Base-by-base conservation (phyloP, 768 basidiomycete genomes). In the Lentinula sp. region DNA sequence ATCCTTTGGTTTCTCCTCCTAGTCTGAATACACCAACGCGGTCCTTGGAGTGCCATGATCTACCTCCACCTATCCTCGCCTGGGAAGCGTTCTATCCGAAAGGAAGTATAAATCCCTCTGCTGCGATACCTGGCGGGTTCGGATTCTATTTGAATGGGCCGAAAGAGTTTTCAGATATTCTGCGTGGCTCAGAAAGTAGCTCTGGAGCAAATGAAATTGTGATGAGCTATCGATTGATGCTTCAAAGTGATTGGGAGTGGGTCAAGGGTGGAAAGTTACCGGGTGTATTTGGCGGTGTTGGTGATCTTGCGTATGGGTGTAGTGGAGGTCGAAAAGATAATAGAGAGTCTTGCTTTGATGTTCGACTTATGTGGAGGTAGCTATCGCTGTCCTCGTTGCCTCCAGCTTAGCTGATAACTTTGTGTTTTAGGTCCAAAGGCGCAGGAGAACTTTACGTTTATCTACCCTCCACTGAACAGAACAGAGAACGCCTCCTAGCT, bases 221-320 rank as follows among this genome's bases (percentile, higher is more conserved):
- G 0, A 75, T 88, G 67, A 80, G 84, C 61, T 92, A 91, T 67
- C 80, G 84, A 2, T 78, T 89, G 69, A 84, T 84, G 80, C 80
- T 91, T 52, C 71, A 84, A 61, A 68, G 74, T 0, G 85, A 76
- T 1, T 91, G 86, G 80, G 79, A 83, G 40, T 91, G 84, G 80
- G 77, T 74, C n/a, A 85, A 85, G 65, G 89, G 89, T 32, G 89
- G 89, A 1, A 92, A 92, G 67, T 74, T 91, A 15, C 88, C 89
- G 35, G 89, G 89, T 10, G 71, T 87, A 15, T 88, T 80, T 63
- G 86, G 86, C 4, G 86, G 85, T 0, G 70, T 78, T 1, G 82
- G 84, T 1, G 77, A 83, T 16, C 67, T 75, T 5, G 80, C 89
- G 7, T 89, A 87, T 65, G 73, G 77, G 1, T 91, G 89, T 67